A percentile compares a stretch with the other conserved stretches of the same genome.
Evolutionary conservation across 176 grass and related monocot genomes (phyloP).

Genomic region (Olyra latifolia): DNA sequence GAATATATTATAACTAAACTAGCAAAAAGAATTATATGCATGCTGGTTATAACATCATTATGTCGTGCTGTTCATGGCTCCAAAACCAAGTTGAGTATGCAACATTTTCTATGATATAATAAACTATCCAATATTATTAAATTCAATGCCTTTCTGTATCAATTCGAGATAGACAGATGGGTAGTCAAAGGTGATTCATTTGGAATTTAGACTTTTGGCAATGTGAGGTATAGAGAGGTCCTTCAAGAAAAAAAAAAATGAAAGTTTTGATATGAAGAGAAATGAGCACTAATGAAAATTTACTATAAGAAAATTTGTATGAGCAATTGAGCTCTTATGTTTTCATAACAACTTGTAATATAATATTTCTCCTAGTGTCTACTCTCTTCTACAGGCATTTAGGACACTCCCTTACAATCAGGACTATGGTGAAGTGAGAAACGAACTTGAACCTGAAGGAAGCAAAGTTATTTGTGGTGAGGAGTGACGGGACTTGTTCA

Average conservation of each 20-base stretch:
- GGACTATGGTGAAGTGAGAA: not conserved
- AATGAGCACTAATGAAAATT: not conserved
- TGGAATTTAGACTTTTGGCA: not conserved
- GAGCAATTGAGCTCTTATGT: not conserved
- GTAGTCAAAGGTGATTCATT: constrained; percentile 9
- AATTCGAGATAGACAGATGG: constrained; percentile 1
- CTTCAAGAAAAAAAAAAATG: not conserved
- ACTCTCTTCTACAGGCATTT: not conserved
- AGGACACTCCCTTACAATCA: not conserved
- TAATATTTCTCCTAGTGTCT: constrained; percentile 3
- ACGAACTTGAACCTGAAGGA: constrained; percentile 1
- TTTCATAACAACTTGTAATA: not conserved
- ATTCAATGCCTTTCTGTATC: not conserved
- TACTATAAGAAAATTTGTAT: not conserved
- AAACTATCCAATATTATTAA: constrained; percentile 6
- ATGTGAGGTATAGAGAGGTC: not conserved
- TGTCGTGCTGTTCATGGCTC: not conserved
- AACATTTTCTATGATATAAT: not conserved
- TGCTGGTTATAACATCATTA: constrained; percentile 15
- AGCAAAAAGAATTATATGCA: not conserved
- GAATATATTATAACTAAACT: not conserved
- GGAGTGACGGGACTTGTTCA: not conserved
- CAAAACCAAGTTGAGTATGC: constrained; percentile 1
- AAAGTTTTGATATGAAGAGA: not conserved
- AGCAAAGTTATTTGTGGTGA: not conserved